Conservation (phyloP, 2,329 filamentous ascomycete genomes). For the Colletotrichum liriopes region DNA sequence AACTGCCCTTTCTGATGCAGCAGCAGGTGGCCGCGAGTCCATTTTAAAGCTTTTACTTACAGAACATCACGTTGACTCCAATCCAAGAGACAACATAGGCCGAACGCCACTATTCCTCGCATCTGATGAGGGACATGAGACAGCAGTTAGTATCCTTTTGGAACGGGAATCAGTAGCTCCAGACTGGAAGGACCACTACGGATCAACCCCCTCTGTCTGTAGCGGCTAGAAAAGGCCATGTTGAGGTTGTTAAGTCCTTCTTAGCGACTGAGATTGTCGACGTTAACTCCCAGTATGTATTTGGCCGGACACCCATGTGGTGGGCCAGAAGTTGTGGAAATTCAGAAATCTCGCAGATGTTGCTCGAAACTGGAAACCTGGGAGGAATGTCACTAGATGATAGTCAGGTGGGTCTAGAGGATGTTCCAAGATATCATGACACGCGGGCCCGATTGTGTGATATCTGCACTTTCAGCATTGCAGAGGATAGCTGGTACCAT, state of each 20-base stretch:
- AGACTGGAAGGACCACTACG: neutral
- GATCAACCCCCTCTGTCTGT: neutral
- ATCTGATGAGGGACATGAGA: neutral
- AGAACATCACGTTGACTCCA: neutral
- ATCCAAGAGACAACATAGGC: neutral
- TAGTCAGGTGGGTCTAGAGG: neutral
- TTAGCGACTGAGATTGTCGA: neutral
- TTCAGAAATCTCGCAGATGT: neutral
- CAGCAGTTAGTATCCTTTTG: neutral
- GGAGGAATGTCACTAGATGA: neutral
- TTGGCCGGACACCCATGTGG: constrained; percentile 2
- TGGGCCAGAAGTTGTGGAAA: neutral
- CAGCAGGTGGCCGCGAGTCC: neutral
- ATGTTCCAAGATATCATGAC: neutral
- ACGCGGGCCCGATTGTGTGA: neutral
- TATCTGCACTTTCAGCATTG: neutral
- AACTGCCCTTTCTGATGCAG: constrained; percentile 1
- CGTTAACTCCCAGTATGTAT: neutral
- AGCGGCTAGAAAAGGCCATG: neutral
- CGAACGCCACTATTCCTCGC: constrained; percentile 10
- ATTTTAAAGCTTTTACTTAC: neutral
- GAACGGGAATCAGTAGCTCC: neutral
- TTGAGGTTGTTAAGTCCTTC: neutral
- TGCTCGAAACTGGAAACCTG: neutral
- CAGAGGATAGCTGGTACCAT: neutral